These are phyloP conservation scores for Podospora pseudopauciseta DNA, from an alignment of 495 filamentous ascomycete species.

Conservation along the genomic window DNA sequence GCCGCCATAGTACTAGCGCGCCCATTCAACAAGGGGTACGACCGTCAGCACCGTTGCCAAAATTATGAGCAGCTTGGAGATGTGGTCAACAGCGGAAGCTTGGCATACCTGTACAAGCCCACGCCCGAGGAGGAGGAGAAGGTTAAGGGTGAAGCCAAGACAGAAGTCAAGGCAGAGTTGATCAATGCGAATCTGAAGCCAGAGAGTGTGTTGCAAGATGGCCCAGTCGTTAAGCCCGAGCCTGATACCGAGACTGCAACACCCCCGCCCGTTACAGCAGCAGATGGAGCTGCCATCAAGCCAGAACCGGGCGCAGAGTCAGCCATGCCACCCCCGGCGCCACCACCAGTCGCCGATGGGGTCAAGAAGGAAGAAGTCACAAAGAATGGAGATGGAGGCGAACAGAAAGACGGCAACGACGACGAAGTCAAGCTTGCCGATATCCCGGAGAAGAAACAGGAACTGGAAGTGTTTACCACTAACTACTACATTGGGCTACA, in stretches of 20 bases:
- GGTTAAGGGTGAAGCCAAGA: slow-evolving; percentile 42
- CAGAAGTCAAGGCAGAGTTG: slow-evolving; percentile 28
- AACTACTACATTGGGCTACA: slow-evolving; percentile 37
- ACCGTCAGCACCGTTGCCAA: slow-evolving; percentile 70
- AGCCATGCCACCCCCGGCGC: background rate
- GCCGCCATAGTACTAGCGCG: slow-evolving; percentile 76
- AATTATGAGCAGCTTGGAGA: slow-evolving; percentile 64
- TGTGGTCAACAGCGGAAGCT: slow-evolving; percentile 67
- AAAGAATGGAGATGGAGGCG: background rate
- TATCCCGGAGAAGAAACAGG: slow-evolving; percentile 24
- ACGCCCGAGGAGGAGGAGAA: slow-evolving; percentile 37
- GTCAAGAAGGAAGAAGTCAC: background rate
- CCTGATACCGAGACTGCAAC: background rate
- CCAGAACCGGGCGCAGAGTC: slow-evolving; percentile 10
- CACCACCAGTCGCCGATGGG: slow-evolving; percentile 8
- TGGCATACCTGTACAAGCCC: slow-evolving; percentile 62
- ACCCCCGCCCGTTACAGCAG: background rate
- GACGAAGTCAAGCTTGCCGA: slow-evolving; percentile 22
- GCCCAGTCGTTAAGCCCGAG: slow-evolving; percentile 21
- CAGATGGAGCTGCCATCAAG: slow-evolving; percentile 14
- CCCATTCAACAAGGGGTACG: slow-evolving; percentile 89
- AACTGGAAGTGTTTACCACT: slow-evolving; percentile 30
- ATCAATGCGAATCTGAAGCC: slow-evolving; percentile 37
- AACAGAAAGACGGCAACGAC: background rate
- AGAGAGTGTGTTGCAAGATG: slow-evolving; percentile 26